Conservation (phyloP, 805 yeast species). For the Blastobotrys muscicola region DNA sequence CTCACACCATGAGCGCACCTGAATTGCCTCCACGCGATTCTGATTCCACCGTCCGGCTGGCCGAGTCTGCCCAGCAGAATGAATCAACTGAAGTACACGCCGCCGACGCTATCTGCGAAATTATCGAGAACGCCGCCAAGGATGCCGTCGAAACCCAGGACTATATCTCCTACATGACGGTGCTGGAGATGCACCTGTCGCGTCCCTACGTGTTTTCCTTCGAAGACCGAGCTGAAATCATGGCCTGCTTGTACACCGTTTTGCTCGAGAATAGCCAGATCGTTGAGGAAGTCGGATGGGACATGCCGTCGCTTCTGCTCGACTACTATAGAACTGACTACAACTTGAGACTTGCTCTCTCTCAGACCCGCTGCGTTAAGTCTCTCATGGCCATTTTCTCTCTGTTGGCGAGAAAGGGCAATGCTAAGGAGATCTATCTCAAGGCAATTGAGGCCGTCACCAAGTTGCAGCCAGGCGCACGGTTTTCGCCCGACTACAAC, state of each 20-base stretch:
- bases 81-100: constrained; percentile 1
- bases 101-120: constrained; percentile 12
- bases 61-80: neutral
- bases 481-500: constrained; percentile 1
- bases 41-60: neutral
- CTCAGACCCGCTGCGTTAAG: neutral
- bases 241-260: constrained; percentile 37
- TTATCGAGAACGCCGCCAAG: constrained; percentile 14
- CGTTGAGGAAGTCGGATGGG: constrained; percentile 78
- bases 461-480: constrained; percentile 23
- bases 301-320: constrained; percentile 62
- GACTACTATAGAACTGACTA: constrained; percentile 37
- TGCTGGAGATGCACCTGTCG: constrained; percentile 51
- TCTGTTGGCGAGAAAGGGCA: constrained; percentile 57
- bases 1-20: no score
- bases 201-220: constrained; percentile 38
- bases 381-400: constrained; percentile 45
- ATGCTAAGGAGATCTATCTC: constrained; percentile 70
- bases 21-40: no score
- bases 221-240: constrained; percentile 42
- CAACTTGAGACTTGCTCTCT: constrained; percentile 6
- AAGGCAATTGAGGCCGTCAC: constrained; percentile 58
- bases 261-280: constrained; percentile 40
- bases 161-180: constrained; percentile 61
- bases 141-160: constrained; percentile 37